A percentile compares a stretch with the other conserved stretches of the same genome.
phyloP scores from a whole-genome alignment of 2,329 filamentous ascomycete genomes.

The Penicillium thymicola region DNA sequence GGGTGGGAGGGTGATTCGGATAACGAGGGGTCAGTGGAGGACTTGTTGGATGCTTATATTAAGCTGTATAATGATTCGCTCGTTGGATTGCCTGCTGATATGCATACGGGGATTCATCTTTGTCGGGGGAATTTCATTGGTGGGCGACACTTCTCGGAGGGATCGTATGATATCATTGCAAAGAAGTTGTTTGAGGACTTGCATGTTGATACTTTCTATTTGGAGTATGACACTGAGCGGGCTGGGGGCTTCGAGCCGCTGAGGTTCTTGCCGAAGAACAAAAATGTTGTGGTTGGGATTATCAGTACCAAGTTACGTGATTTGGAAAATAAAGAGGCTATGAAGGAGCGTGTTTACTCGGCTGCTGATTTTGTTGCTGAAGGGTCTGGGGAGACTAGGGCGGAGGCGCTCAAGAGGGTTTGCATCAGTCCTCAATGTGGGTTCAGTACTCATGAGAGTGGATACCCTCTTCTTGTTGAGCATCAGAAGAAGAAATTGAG shows the following conservation, averaged over 20 bases:
- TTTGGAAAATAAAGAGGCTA: slow-evolving; percentile 61
- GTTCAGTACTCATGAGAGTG: slow-evolving; percentile 70
- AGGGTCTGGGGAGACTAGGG: slow-evolving; percentile 60
- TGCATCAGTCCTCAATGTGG: slow-evolving; percentile 69
- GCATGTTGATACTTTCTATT: slow-evolving; percentile 64
- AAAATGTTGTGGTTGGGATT: slow-evolving; percentile 63
- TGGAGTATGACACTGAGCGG: slow-evolving; percentile 66
- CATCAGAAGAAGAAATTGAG: slow-evolving; percentile 71
- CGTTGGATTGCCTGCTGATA: slow-evolving; percentile 60
- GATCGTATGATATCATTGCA: slow-evolving; percentile 65
- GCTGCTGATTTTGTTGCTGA: slow-evolving; percentile 67
- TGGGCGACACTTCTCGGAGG: slow-evolving; percentile 63
- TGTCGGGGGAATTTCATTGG: slow-evolving; percentile 66
- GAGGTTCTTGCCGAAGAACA: slow-evolving; percentile 57
- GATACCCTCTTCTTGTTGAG: slow-evolving; percentile 64
- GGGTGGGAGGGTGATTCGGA: slow-evolving; percentile 66
- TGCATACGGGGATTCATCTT: slow-evolving; percentile 74
- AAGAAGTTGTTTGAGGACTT: slow-evolving; percentile 63
- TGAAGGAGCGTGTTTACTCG: slow-evolving; percentile 57
- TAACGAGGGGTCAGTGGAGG: slow-evolving; percentile 65
- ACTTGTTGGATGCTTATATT: slow-evolving; percentile 72
- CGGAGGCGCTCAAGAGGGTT: slow-evolving; percentile 67
- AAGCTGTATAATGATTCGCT: slow-evolving; percentile 71
- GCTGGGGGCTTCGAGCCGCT: slow-evolving; percentile 66
- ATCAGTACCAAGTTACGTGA: slow-evolving; percentile 58